Percentiles rank a stretch among this genome's conserved stretches.
phyloP scores from a whole-genome alignment of 1,139 yeast genomes.

The Nakaseomyces uthaithaninus region DNA sequence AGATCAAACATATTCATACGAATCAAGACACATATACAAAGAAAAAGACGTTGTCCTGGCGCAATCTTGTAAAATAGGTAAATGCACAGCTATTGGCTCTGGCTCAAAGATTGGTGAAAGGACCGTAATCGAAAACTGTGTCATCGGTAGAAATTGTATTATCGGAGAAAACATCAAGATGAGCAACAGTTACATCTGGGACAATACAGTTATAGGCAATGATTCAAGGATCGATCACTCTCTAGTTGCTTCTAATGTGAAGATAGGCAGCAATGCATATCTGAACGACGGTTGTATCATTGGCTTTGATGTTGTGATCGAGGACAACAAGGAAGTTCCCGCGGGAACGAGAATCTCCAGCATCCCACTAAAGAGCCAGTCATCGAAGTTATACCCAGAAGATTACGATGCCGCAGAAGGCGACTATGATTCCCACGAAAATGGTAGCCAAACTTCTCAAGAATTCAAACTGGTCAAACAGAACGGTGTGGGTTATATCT shows the following conservation, averaged over 20 bases:
- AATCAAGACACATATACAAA: slow-evolving; percentile 78
- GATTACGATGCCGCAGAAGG: slow-evolving; percentile 29
- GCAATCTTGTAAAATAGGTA: slow-evolving; percentile 77
- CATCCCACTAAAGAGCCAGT: slow-evolving; percentile 34
- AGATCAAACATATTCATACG: slow-evolving; percentile 68
- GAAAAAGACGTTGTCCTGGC: slow-evolving; percentile 78
- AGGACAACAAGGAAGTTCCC: slow-evolving; percentile 41
- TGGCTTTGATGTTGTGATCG: slow-evolving; percentile 65
- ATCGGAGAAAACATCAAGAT: slow-evolving; percentile 73
- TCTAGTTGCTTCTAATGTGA: slow-evolving; percentile 59
- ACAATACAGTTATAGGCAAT: slow-evolving; percentile 64
- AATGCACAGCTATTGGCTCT: slow-evolving; percentile 71
- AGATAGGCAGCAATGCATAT: slow-evolving; percentile 43
- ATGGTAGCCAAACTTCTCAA: slow-evolving; percentile 17
- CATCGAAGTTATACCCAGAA: slow-evolving; percentile 13
- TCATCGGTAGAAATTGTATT: slow-evolving; percentile 75
- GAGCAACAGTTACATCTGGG: slow-evolving; percentile 79
- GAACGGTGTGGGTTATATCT: slow-evolving; percentile 53
- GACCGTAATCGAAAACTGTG: slow-evolving; percentile 50
- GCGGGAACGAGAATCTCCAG: slow-evolving; percentile 45
- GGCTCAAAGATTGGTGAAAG: slow-evolving; percentile 57
- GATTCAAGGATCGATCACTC: slow-evolving; percentile 49
- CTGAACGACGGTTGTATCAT: slow-evolving; percentile 69
- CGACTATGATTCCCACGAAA: slow-evolving; percentile 22
- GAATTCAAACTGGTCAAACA: slow-evolving; percentile 46